phyloP scores from a whole-genome alignment of 306 rosid species.

The Chamaecrista fasciculata region DNA sequence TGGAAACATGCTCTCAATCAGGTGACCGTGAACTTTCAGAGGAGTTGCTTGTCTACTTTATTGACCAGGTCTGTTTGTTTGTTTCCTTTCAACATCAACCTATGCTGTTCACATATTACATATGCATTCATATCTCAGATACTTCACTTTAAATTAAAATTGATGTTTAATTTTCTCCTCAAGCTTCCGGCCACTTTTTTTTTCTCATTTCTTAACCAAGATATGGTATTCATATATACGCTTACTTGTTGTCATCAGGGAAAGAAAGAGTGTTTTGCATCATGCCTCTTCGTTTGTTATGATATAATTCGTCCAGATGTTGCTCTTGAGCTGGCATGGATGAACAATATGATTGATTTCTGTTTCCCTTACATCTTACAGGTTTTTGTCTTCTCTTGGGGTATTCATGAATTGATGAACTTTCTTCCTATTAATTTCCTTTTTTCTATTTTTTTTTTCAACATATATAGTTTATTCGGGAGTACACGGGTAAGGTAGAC shows the following conservation, averaged over 20 bases:
- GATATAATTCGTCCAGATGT: slow-evolving; percentile 69
- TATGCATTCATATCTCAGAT: no score
- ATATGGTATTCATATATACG: background rate
- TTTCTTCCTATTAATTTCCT: slow-evolving; percentile 7
- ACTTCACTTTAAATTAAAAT: no score
- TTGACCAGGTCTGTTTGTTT: slow-evolving; percentile 54
- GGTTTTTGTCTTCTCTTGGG: slow-evolving; percentile 34
- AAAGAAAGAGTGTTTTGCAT: slow-evolving; percentile 84
- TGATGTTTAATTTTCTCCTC: background rate
- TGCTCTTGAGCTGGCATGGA: slow-evolving; percentile 83
- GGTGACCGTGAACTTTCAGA: slow-evolving; percentile 84
- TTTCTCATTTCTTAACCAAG: background rate
- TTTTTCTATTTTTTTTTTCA: background rate
- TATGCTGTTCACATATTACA: background rate
- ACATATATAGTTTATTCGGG: slow-evolving; percentile 58
- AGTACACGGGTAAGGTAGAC: slow-evolving; percentile 72
- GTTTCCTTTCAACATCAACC: background rate
- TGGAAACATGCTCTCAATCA: slow-evolving; percentile 88
- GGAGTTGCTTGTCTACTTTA: slow-evolving; percentile 74
- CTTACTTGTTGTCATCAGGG: slow-evolving; percentile 42
- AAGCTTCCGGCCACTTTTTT: slow-evolving; percentile 8
- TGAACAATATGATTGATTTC: slow-evolving; percentile 74
- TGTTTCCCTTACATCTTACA: slow-evolving; percentile 76
- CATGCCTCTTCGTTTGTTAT: slow-evolving; percentile 84
- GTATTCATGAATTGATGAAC: background rate